Conservation (phyloP, 2,329 filamentous ascomycete genomes). For the Ophiostoma tasmaniense region DNA sequence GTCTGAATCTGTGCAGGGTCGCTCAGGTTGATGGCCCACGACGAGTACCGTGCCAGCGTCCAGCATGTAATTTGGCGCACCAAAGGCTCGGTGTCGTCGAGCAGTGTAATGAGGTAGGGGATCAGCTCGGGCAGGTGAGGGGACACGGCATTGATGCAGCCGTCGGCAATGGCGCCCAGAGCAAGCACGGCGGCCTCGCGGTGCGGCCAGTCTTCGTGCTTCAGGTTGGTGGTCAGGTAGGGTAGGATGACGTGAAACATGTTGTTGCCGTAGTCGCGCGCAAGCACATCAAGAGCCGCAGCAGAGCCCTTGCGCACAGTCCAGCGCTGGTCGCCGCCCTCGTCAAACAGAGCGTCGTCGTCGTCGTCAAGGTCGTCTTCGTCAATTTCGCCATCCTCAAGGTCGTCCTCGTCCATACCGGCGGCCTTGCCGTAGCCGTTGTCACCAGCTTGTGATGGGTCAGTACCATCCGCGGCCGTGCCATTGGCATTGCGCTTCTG, state of each 20-base stretch:
- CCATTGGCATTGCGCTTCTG: slow-evolving; percentile 50
- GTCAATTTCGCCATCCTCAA: slow-evolving; percentile 17
- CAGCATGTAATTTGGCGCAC: slow-evolving; percentile 97
- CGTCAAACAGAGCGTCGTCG: slow-evolving; percentile 66
- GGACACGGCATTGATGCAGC: slow-evolving; percentile 81
- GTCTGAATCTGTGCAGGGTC: slow-evolving; percentile 58
- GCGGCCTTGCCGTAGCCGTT: slow-evolving; percentile 48
- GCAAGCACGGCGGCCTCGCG: slow-evolving; percentile 91
- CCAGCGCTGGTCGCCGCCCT: slow-evolving; percentile 85
- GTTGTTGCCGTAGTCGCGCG: slow-evolving; percentile 75
- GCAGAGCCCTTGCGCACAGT: slow-evolving; percentile 95
- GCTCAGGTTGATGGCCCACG: slow-evolving; percentile 75
- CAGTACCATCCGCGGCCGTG: slow-evolving; percentile 30
- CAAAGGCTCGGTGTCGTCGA: slow-evolving; percentile 78
- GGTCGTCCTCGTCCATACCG: slow-evolving; percentile 48
- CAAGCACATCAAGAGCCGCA: slow-evolving; percentile 87
- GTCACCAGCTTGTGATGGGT: slow-evolving; percentile 32
- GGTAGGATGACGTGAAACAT: slow-evolving; percentile 90
- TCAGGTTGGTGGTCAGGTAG: slow-evolving; percentile 83
- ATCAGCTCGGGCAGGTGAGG: slow-evolving; percentile 87
- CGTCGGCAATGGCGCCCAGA: slow-evolving; percentile 87
- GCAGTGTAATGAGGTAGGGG: slow-evolving; percentile 77
- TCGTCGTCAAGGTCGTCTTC: slow-evolving; percentile 77
- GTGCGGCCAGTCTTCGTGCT: slow-evolving; percentile 81
- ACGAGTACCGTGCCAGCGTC: slow-evolving; percentile 88